Percentiles rank a stretch among this genome's conserved stretches.
These are phyloP conservation scores for Pythium pyrilobum DNA, from an alignment of 352 stramenopile genomes.

Conservation along the genomic window DNA sequence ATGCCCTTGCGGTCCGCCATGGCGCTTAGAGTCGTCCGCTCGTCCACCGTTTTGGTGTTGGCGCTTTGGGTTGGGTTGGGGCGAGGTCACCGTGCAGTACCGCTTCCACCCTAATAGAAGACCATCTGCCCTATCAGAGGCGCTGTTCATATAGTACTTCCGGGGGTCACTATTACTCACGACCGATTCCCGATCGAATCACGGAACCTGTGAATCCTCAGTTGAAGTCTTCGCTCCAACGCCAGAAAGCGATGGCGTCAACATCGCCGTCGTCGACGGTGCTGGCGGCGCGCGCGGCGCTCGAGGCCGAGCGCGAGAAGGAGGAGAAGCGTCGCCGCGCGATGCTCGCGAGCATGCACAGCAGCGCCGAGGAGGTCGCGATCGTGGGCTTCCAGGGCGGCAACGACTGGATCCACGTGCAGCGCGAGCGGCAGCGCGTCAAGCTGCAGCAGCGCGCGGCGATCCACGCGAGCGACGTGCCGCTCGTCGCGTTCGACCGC, in stretches of 20 bases:
- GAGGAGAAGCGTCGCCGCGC: conserved; percentile 11
- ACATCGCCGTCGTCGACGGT: background rate
- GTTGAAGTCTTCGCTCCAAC: conserved; percentile 9
- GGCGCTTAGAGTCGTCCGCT: background rate
- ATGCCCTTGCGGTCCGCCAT: conserved; percentile 78
- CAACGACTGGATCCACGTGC: conserved; percentile 48
- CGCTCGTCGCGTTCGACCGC: conserved; percentile 53
- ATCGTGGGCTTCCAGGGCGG: conserved; percentile 39
- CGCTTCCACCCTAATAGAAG: conserved; percentile 3
- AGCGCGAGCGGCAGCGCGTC: conserved; percentile 28
- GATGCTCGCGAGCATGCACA: conserved; percentile 9
- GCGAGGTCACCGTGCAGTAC: too few species aligned
- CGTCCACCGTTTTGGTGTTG: background rate
- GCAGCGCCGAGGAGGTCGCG: conserved; percentile 10
- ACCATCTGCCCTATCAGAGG: background rate
- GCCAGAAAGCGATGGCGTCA: background rate
- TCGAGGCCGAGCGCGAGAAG: conserved; percentile 18
- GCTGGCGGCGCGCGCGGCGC: conserved; percentile 9
- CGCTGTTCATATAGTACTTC: background rate
- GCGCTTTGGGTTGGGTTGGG: background rate
- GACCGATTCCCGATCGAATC: too few species aligned
- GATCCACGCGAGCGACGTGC: conserved; percentile 23
- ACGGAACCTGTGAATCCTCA: background rate
- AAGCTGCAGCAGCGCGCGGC: conserved; percentile 33
- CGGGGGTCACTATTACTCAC: background rate